A percentile compares a stretch with the other conserved stretches of the same genome.
Conservation (phyloP, 176 grass and related monocot genomes). For the Oryza longistaminata region DNA sequence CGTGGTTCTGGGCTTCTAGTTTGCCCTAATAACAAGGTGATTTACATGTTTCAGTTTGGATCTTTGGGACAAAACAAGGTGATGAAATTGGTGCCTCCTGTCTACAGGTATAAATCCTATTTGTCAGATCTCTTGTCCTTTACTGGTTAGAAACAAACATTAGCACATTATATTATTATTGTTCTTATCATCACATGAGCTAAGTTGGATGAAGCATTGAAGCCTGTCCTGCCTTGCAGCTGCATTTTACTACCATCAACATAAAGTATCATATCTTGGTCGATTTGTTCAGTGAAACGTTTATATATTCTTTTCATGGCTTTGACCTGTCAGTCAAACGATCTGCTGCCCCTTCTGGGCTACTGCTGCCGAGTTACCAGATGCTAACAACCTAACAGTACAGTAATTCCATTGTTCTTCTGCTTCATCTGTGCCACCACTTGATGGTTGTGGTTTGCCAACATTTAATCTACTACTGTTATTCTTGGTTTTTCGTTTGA, state of each 20-base stretch:
- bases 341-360: constrained; percentile 14
- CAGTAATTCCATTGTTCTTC: constrained; percentile 24
- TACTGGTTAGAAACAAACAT: background rate
- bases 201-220: constrained; percentile 22
- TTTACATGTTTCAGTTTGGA: background rate
- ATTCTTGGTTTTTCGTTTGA: constrained; percentile 7
- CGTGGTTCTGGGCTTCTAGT: constrained; percentile 30
- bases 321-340: constrained; percentile 49
- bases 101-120: constrained; percentile 27
- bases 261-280: constrained; percentile 33
- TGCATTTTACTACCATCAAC: constrained; percentile 20
- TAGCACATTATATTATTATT: background rate
- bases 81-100: constrained; percentile 24
- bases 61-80: constrained; percentile 30
- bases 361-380: background rate
- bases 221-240: constrained; percentile 29
- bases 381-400: constrained; percentile 16
- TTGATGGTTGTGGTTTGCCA: background rate
- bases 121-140: constrained; percentile 33
- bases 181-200: constrained; percentile 25
- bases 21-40: background rate
- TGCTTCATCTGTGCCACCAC: constrained; percentile 25
- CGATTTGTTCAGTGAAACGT: constrained; percentile 28
- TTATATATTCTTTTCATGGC: constrained; percentile 13
- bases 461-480: background rate